Conservation (phyloP, 2,329 filamentous ascomycete species). For the Trichoderma brevicompactum region DNA sequence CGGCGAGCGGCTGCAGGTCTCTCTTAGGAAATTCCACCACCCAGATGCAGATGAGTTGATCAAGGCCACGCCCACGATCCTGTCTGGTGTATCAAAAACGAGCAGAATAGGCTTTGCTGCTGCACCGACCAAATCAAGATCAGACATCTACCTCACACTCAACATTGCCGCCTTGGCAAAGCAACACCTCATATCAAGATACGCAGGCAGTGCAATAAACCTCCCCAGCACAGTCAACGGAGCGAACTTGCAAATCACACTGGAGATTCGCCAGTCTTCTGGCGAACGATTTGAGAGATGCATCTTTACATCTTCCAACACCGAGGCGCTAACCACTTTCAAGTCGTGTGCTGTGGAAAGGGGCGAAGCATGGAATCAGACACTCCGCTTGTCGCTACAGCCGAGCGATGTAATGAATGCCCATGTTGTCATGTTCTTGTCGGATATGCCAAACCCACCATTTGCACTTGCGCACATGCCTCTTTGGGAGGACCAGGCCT, state of each 20-base stretch:
- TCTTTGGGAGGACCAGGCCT: constrained; percentile 89
- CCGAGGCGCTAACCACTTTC: constrained; percentile 79
- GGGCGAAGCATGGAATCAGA: constrained; percentile 86
- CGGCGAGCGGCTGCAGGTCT: constrained; percentile 78
- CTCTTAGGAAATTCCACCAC: constrained; percentile 76
- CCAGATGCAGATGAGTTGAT: constrained; percentile 80
- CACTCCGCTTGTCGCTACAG: constrained; percentile 77
- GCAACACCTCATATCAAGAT: constrained; percentile 71
- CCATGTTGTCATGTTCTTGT: constrained; percentile 87
- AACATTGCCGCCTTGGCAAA: constrained; percentile 77
- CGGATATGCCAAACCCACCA: constrained; percentile 82
- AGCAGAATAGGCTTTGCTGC: constrained; percentile 93
- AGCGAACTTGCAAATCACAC: constrained; percentile 79
- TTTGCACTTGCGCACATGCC: constrained; percentile 94
- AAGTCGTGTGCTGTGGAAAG: constrained; percentile 80
- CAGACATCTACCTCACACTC: constrained; percentile 92
- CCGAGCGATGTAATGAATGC: constrained; percentile 79
- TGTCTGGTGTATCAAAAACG: constrained; percentile 80
- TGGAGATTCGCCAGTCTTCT: constrained; percentile 80
- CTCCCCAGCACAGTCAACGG: constrained; percentile 66
- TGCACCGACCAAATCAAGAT: constrained; percentile 83
- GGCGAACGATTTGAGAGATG: constrained; percentile 86
- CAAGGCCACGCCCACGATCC: constrained; percentile 82
- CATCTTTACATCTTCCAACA: constrained; percentile 85
- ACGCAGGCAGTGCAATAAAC: constrained; percentile 73